These are phyloP conservation scores for Flaveria floridana DNA, from an alignment of 140 eudicot species.

Conservation along the genomic window DNA sequence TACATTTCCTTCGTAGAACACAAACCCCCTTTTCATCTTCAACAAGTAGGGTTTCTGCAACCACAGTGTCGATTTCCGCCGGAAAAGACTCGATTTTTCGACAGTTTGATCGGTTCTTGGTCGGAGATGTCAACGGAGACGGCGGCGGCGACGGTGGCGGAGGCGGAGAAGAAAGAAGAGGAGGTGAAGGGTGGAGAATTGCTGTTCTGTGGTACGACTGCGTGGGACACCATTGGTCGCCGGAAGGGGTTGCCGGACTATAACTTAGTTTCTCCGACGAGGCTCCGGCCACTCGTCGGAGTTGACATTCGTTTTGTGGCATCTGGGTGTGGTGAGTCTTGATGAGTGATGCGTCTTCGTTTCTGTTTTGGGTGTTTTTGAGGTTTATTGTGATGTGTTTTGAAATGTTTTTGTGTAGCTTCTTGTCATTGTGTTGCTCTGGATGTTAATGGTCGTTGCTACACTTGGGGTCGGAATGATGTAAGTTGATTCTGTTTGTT, in stretches of 20 bases:
- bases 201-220: conserved; percentile 81
- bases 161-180: conserved; percentile 48
- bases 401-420: conserved; percentile 41
- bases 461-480: conserved; percentile 94
- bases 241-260: conserved; percentile 48
- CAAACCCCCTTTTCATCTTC: neutral
- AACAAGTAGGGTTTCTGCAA: conserved; percentile 35
- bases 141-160: conserved; percentile 20
- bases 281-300: conserved; percentile 84
- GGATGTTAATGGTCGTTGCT: conserved; percentile 92
- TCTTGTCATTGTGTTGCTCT: conserved; percentile 91
- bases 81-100: neutral
- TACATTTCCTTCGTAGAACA: conserved; percentile 7
- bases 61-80: conserved; percentile 24
- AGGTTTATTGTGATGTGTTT: neutral
- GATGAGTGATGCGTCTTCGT: neutral
- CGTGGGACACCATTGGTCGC: conserved; percentile 76
- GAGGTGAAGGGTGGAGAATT: conserved; percentile 72
- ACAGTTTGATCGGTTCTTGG: neutral
- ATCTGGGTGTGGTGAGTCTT: conserved; percentile 73
- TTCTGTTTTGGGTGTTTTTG: neutral
- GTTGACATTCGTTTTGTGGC: conserved; percentile 82
- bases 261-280: conserved; percentile 70
- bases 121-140: conserved; percentile 48
- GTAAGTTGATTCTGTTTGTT: conserved; percentile 33